These are phyloP conservation scores for Pseudomonodictys pantanalensis DNA, from an alignment of 495 filamentous ascomycete species.

Conservation along the genomic window DNA sequence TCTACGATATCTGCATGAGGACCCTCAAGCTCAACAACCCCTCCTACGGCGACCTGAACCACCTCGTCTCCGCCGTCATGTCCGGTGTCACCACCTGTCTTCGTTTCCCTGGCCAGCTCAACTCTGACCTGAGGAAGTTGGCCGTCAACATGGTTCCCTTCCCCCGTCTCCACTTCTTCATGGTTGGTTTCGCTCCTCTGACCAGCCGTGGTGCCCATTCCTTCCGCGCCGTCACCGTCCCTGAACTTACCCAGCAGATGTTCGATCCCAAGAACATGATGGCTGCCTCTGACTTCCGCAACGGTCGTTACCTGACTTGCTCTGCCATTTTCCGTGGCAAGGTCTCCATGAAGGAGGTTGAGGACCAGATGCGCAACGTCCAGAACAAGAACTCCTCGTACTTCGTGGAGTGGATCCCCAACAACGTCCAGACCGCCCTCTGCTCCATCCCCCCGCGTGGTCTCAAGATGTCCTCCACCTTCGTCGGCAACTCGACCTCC, in stretches of 20 bases:
- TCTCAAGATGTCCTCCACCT: conserved; percentile 98
- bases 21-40: conserved; percentile 98
- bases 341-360: conserved; percentile 99
- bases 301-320: conserved; percentile 99
- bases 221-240: conserved; percentile 96
- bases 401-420: conserved; percentile 99
- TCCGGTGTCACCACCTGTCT: conserved; percentile 98
- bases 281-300: conserved; percentile 99
- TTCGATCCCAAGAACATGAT: conserved; percentile 99
- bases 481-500: conserved; percentile 98
- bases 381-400: conserved; percentile 99
- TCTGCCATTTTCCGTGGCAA: conserved; percentile 99
- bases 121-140: conserved; percentile 99
- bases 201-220: conserved; percentile 91
- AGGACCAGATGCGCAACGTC: conserved; percentile 99
- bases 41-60: conserved; percentile 98
- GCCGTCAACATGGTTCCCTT: conserved; percentile 99
- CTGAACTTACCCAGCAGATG: conserved; percentile 99
- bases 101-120: conserved; percentile 98
- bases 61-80: conserved; percentile 99
- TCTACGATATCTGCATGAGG: conserved; percentile 99
- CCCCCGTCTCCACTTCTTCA: conserved; percentile 99
- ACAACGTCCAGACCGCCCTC: conserved; percentile 99
- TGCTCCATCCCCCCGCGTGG: conserved; percentile 98
- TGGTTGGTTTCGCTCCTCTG: conserved; percentile 99